Evolutionary conservation across 257 asterid species (phyloP).

Genomic region (Datura wrightii): DNA sequence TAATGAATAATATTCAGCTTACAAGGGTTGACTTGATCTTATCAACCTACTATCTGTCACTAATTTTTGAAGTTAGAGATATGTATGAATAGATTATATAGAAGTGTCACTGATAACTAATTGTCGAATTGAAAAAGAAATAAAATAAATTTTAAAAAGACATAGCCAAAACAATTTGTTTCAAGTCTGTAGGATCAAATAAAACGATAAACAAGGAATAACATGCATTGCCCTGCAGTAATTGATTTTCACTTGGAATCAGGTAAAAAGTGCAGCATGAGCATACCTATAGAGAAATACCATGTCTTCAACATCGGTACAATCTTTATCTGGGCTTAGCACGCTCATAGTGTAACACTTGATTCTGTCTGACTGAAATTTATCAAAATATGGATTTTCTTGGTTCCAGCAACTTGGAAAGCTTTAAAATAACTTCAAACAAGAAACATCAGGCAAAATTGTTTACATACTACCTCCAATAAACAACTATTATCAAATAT

Average conservation of each 20-base stretch:
- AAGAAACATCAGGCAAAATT: constrained; percentile 35
- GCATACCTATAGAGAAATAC: constrained; percentile 81
- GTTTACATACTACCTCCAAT: constrained; percentile 59
- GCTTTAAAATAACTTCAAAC: constrained; percentile 31
- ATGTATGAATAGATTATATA: background rate
- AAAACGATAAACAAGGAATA: background rate
- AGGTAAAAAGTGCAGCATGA: constrained; percentile 26
- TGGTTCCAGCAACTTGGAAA: constrained; percentile 35
- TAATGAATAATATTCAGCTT: background rate
- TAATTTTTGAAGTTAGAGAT: background rate
- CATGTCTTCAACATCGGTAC: constrained; percentile 72
- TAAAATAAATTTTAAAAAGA: background rate
- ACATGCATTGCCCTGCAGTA: background rate
- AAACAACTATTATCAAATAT: constrained; percentile 74
- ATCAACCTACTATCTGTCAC: background rate
- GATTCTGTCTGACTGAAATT: constrained; percentile 74
- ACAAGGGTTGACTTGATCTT: background rate
- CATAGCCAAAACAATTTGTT: background rate
- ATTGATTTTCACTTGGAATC: background rate
- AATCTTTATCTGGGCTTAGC: constrained; percentile 69
- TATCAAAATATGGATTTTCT: background rate
- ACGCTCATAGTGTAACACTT: constrained; percentile 94
- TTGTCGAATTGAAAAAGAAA: background rate
- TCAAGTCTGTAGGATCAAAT: background rate
- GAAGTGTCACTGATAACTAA: background rate